Evolutionary conservation across 768 basidiomycete genomes (phyloP).

Genomic region (Hirschioporus abietinus): DNA sequence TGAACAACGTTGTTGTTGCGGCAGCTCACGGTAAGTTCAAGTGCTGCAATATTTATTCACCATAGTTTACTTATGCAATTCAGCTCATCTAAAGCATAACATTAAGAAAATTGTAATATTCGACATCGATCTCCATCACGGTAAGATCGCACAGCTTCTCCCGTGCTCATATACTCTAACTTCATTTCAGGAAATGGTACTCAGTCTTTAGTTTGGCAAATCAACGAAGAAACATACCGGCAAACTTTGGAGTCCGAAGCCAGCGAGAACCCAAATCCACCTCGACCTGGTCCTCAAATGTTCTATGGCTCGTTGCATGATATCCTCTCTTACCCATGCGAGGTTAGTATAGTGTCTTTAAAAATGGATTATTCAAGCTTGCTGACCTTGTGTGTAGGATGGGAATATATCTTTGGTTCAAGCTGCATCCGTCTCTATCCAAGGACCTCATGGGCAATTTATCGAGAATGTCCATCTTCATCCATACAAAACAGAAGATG

Average conservation of each 20-base stretch:
- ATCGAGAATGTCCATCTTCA: conserved; percentile 85
- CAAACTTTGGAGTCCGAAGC: conserved; percentile 49
- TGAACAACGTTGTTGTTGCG: conserved; percentile 88
- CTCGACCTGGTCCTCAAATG: conserved; percentile 48
- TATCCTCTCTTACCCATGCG: conserved; percentile 87
- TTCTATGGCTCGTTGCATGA: conserved; percentile 96
- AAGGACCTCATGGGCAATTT: conserved; percentile 79
- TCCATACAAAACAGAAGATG: conserved; percentile 59
- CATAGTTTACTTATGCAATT: not conserved
- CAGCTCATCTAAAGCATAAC: conserved; percentile 77
- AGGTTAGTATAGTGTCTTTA: conserved; percentile 39
- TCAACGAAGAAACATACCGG: conserved; percentile 83
- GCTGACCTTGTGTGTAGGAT: conserved; percentile 43
- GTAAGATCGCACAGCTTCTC: conserved; percentile 26
- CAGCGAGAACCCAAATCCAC: conserved; percentile 23
- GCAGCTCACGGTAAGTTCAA: conserved; percentile 75
- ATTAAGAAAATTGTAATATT: conserved; percentile 79
- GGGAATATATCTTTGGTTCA: conserved; percentile 74
- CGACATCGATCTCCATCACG: conserved; percentile 92
- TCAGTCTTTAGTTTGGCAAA: conserved; percentile 85
- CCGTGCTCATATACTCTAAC: not conserved
- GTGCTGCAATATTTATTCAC: not conserved
- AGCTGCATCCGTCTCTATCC: conserved; percentile 79
- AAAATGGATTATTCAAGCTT: not conserved
- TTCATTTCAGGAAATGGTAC: conserved; percentile 76